These are phyloP conservation scores for Arabidopsis suecica DNA, from an alignment of 345 rosid species.

Conservation along the genomic window DNA sequence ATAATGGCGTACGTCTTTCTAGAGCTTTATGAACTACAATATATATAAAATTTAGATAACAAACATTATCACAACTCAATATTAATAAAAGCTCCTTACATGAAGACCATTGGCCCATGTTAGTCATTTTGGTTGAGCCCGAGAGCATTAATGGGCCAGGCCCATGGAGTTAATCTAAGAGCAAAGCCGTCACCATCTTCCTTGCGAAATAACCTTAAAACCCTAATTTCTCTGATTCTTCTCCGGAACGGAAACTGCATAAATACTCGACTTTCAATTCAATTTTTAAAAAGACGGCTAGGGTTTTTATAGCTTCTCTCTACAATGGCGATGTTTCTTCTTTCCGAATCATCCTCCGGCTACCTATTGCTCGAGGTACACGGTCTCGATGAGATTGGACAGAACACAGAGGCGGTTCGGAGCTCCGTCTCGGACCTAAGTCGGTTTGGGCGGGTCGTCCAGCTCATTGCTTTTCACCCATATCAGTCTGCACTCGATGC, in stretches of 20 bases:
- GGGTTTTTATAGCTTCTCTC: conserved; percentile 11
- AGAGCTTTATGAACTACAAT: no score
- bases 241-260: conserved; percentile 4
- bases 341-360: conserved; percentile 79
- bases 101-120: no score
- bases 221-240: conserved; percentile 10
- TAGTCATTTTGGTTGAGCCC: not conserved
- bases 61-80: no score
- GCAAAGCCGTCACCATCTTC: conserved; percentile 11
- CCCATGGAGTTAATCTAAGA: not conserved
- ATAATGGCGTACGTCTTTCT: no score
- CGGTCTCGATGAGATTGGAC: conserved; percentile 84
- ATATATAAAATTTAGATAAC: no score
- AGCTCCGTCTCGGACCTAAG: conserved; percentile 69
- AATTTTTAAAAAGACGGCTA: conserved; percentile 20
- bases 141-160: not conserved
- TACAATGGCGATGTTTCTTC: conserved; percentile 62
- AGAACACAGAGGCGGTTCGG: conserved; percentile 80
- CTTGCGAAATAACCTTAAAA: conserved; percentile 18
- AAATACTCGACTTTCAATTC: not conserved
- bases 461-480: conserved; percentile 76
- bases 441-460: conserved; percentile 79
- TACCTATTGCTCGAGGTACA: conserved; percentile 59
- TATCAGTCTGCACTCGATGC: conserved; percentile 72
- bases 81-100: no score